Base-by-base conservation (phyloP, 2,329 filamentous ascomycete genomes). In the Phyllosticta citribraziliensis region DNA sequence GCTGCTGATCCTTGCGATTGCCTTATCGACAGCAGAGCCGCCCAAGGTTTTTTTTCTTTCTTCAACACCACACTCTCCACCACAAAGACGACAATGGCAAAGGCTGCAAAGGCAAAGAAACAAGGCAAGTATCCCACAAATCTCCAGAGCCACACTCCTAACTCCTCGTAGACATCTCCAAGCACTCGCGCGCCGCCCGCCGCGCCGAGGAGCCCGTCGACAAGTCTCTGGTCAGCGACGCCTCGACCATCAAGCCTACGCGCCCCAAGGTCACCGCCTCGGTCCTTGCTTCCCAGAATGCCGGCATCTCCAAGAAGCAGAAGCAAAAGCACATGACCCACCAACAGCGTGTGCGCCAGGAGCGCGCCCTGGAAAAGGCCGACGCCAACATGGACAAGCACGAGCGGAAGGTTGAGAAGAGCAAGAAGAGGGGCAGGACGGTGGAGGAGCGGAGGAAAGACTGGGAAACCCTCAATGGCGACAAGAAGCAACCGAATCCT, bases 121-220 rank as follows among this genome's bases (percentile, higher is more conserved):
- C 55, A 52, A 40, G 25, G 55, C 52, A 53, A 24, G 55, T 27
- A 14, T 14, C 27, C 20, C 4, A 8, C 50, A 5, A 4, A 9
- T 17, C 14, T 12, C 50, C 9, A 22, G 4, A n/a, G 22, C 24
- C 40, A 35, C 6, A 20, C 40, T 17, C 22, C 25, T 64, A 19
- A 33, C 20, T 24, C 19, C 20, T 14, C 19, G 6, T 69, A 88
- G 85, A 77, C 60, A 78, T 79, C 50, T 89, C 88, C 4, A 74
- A 84, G 62, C 88, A 87, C 76, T 92, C 89, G 58, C 87, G 89
- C 65, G 88, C 87, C 62, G 87, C 88, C 51, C 84, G 88, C 69
- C 85, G 89, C 65, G 88, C 85, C 55, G 84, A 84, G 17, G 88
- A 87, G 3, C 86, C 88, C 25, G 82, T 83, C 52, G 86, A 89